phyloP scores from a whole-genome alignment of 352 stramenopile genomes.

The Globisporangium paroecandrum region DNA sequence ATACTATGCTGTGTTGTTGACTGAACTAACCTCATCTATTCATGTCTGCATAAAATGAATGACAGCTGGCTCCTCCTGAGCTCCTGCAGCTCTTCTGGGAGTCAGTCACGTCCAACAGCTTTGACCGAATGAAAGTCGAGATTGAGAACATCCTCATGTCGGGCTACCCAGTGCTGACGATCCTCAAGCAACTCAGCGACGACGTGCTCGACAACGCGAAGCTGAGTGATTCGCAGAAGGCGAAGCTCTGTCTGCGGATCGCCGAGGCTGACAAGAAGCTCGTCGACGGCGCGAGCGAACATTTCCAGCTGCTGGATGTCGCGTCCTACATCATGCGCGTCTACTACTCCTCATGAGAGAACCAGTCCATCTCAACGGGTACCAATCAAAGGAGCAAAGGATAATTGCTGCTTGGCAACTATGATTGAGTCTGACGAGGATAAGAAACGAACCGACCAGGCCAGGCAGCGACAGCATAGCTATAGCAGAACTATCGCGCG shows the following conservation, averaged over 20 bases:
- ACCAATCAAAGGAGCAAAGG: not conserved
- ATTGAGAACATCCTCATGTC: conserved; percentile 90
- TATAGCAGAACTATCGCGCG: not conserved
- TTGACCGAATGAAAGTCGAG: conserved; percentile 88
- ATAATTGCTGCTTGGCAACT: not conserved
- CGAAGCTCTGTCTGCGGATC: conserved; percentile 92
- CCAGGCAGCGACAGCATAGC: not conserved
- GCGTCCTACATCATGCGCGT: conserved; percentile 81
- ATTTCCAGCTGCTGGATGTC: conserved; percentile 96
- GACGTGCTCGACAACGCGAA: conserved; percentile 70
- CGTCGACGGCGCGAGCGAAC: conserved; percentile 94
- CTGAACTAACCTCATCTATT: not conserved
- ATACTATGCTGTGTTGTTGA: not conserved
- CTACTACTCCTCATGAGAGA: conserved; percentile 41
- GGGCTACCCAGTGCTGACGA: conserved; percentile 91
- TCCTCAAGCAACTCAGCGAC: conserved; percentile 88
- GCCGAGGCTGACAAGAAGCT: conserved; percentile 95
- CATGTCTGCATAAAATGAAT: not conserved
- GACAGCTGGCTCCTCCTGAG: conserved; percentile 68
- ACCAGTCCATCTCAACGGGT: not conserved
- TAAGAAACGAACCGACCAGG: not conserved
- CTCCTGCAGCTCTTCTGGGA: conserved; percentile 80
- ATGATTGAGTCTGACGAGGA: not conserved
- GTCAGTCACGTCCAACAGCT: conserved; percentile 75
- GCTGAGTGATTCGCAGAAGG: conserved; percentile 91